Evolutionary conservation across 768 basidiomycete genomes (phyloP), one percentile per base, ranked within the genome.

Genomic region (Gloeophyllum trabeum): DNA sequence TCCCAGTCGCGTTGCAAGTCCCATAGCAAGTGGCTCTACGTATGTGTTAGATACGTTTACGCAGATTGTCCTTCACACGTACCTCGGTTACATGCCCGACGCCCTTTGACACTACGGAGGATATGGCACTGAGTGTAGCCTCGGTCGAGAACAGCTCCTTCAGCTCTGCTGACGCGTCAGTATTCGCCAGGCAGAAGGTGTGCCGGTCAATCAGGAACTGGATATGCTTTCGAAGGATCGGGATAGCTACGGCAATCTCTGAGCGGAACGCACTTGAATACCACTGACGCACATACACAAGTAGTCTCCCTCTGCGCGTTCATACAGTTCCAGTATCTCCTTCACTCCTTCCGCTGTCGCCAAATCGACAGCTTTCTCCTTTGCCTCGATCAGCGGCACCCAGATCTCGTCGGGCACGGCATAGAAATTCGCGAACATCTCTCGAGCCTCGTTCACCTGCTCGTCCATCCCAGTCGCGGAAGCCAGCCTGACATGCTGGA

Each of bases 1-100:
- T 85, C 81, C 81, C 87, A 92, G 43, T 87, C 79, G 22, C 73
- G 67, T 52, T 78, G 75, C 20, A 65, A 44, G 45, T 84, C 76
- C 84, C 85, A 93, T 7, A 93, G 57, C 42, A 69, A 45, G 45
- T 76, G 71, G 49, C 84, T 79, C 88, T 91, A 14, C 40, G 37
- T 40, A 43, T 38, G 24, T 16, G 4, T 16, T 40, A 46, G 40
- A 21, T 19, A 12, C 32, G 24, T 25, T 25, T 1, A 18, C 12
- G 18, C 6, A n/a, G 35, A 28, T 23, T 22, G 32, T 5, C 19
- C 14, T 16, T 46, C 12, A n/a, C 24, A 46, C 58, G 43, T 48
- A 80, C 89, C 69, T 80, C 62, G 5, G 73, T 73, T 28, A 89
- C 51, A 62, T 92, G 84, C 2, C 59, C 63, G 6, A 67, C 55